phyloP scores from a whole-genome alignment of 2,329 filamentous ascomycete genomes.

The Bisporella sp. region DNA sequence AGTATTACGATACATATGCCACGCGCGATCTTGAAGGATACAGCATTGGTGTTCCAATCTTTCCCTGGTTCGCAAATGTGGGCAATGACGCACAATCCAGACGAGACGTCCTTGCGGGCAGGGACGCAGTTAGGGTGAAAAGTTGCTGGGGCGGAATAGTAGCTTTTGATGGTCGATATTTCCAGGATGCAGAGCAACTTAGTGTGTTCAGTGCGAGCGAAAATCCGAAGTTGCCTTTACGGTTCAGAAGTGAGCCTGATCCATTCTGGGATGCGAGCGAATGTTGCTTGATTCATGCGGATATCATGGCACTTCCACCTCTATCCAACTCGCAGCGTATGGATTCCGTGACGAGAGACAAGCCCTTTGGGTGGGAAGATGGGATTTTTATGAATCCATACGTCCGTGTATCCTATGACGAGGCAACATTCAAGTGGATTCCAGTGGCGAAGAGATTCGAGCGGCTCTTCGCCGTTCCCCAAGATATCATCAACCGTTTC shows the following conservation, averaged over 20 bases:
- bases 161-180: slow-evolving; percentile 54
- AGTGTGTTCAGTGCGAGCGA: slow-evolving; percentile 9
- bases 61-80: slow-evolving; percentile 55
- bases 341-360: too few relatives aligned
- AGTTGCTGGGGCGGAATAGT: slow-evolving; percentile 77
- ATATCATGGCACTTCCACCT: slow-evolving; percentile 30
- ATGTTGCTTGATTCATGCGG: slow-evolving; percentile 52
- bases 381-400: slow-evolving; percentile 71
- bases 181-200: slow-evolving; percentile 34
- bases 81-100: slow-evolving; percentile 45
- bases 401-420: slow-evolving; percentile 63
- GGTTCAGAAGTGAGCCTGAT: slow-evolving; percentile 51
- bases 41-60: slow-evolving; percentile 56
- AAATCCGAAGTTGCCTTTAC: slow-evolving; percentile 13
- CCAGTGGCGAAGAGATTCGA: slow-evolving; percentile 57
- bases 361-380: slow-evolving; percentile 28
- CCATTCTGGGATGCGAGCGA: slow-evolving; percentile 58
- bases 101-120: slow-evolving; percentile 53
- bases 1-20: slow-evolving; percentile 70
- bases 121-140: slow-evolving; percentile 59
- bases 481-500: slow-evolving; percentile 49
- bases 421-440: slow-evolving; percentile 50
- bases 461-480: slow-evolving; percentile 51
- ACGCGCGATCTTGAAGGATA: slow-evolving; percentile 60
- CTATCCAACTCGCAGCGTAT: background rate